phyloP scores from a whole-genome alignment of 345 rosid species.

The Eucalyptus dawsonii region DNA sequence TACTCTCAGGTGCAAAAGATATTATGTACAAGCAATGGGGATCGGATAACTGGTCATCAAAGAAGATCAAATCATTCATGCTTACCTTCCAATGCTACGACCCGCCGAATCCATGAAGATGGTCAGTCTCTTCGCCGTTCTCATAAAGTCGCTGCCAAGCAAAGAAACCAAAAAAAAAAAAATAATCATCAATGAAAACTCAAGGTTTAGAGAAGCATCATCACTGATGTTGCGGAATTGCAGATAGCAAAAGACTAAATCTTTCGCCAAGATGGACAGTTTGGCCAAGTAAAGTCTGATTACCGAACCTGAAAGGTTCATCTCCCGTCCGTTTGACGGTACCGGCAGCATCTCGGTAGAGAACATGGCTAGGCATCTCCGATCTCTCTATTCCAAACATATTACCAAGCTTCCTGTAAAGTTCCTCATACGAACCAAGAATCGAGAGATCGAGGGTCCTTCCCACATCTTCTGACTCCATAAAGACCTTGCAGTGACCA shows the following conservation, averaged over 20 bases:
- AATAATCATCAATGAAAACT: background rate
- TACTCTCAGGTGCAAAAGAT: background rate
- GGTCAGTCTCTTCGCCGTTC: slow-evolving; percentile 60
- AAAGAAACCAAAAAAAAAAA: background rate
- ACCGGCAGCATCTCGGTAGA: slow-evolving; percentile 60
- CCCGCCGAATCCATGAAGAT: slow-evolving; percentile 43
- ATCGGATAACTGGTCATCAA: background rate
- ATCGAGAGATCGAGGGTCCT: slow-evolving; percentile 72
- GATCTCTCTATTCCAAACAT: slow-evolving; percentile 70
- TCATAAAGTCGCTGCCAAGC: slow-evolving; percentile 46
- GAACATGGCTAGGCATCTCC: slow-evolving; percentile 39
- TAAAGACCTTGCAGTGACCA: slow-evolving; percentile 86
- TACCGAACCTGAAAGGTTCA: slow-evolving; percentile 76
- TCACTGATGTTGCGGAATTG: background rate
- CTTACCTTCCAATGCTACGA: slow-evolving; percentile 52
- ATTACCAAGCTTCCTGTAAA: slow-evolving; percentile 47
- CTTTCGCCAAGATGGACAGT: background rate
- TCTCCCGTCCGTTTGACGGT: slow-evolving; percentile 49
- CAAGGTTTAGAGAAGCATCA: background rate
- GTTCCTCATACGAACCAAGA: slow-evolving; percentile 70
- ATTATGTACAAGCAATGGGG: background rate
- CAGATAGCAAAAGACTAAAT: background rate
- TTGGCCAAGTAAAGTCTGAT: background rate
- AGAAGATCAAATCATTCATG: background rate
- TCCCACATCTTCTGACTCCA: slow-evolving; percentile 88